Conservation (phyloP, 2,329 filamentous ascomycete species). For the Pseudocercospora fuligena region DNA sequence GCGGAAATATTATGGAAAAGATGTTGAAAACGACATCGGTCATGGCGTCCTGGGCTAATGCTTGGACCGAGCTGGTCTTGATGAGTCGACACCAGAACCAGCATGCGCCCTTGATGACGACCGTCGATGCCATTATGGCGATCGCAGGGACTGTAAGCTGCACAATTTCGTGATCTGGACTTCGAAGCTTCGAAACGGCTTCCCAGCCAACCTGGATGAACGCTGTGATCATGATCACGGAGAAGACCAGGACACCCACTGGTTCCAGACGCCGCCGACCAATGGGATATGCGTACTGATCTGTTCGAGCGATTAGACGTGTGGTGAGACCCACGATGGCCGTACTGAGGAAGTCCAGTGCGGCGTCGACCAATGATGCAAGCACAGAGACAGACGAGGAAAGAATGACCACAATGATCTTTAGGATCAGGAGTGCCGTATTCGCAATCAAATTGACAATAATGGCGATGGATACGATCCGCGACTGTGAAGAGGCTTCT, state of each 20-base stretch:
- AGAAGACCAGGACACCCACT: slow-evolving; percentile 79
- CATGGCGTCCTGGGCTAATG: slow-evolving; percentile 70
- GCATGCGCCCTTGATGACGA: slow-evolving; percentile 79
- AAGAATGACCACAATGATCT: slow-evolving; percentile 75
- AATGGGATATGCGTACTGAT: slow-evolving; percentile 78
- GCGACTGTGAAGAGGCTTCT: slow-evolving; percentile 73
- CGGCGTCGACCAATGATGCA: slow-evolving; percentile 77
- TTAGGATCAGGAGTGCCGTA: slow-evolving; percentile 72
- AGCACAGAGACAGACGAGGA: slow-evolving; percentile 82
- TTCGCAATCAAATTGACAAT: slow-evolving; percentile 85
- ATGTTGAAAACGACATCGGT: slow-evolving; percentile 88
- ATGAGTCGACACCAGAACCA: slow-evolving; percentile 89
- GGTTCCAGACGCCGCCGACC: slow-evolving; percentile 77
- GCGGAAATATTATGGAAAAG: slow-evolving; percentile 85
- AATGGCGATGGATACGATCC: slow-evolving; percentile 83
- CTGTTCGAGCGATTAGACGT: slow-evolving; percentile 72
- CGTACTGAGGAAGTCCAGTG: slow-evolving; percentile 79
- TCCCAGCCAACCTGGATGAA: slow-evolving; percentile 79
- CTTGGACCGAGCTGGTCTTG: slow-evolving; percentile 83
- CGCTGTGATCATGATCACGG: slow-evolving; percentile 83
- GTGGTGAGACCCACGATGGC: slow-evolving; percentile 82
- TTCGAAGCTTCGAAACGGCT: slow-evolving; percentile 67
- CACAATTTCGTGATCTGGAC: slow-evolving; percentile 69
- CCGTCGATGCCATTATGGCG: slow-evolving; percentile 78
- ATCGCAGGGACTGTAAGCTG: slow-evolving; percentile 74